Evolutionary conservation across 805 yeast genomes (phyloP).

Genomic region (Saturnispora galanensis): DNA sequence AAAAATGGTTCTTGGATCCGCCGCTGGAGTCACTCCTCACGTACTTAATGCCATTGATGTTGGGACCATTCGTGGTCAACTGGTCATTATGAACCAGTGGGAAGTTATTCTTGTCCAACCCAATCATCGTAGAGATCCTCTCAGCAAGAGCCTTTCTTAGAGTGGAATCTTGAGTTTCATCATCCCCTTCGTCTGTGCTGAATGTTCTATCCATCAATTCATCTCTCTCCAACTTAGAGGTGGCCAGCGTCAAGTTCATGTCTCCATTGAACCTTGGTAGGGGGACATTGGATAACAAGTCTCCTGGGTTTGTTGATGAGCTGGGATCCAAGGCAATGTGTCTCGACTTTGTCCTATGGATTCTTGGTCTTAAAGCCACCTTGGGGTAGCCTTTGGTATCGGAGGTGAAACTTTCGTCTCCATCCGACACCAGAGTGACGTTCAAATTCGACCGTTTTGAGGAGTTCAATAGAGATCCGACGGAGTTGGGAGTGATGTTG

Average conservation of each 20-base stretch:
- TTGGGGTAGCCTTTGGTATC: conserved; percentile 1
- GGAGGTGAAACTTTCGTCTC: conserved; percentile 17
- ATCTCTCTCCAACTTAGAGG: conserved; percentile 13
- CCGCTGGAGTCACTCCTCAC: conserved; percentile 3
- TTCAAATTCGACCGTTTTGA: neutral
- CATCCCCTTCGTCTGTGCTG: conserved; percentile 37
- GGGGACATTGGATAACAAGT: conserved; percentile 73
- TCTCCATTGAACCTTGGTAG: conserved; percentile 22
- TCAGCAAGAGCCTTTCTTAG: conserved; percentile 59
- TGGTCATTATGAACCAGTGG: conserved; percentile 1
- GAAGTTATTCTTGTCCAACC: conserved; percentile 36
- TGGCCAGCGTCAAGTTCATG: conserved; percentile 2
- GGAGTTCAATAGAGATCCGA: conserved; percentile 6
- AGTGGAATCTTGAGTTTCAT: conserved; percentile 63
- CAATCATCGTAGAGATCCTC: conserved; percentile 57
- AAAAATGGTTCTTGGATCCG: neutral
- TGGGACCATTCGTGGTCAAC: conserved; percentile 7
- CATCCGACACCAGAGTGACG: conserved; percentile 12
- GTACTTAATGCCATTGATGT: conserved; percentile 9
- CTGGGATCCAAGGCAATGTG: conserved; percentile 47
- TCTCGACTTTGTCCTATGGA: conserved; percentile 24
- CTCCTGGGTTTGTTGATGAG: conserved; percentile 69
- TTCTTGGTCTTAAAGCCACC: neutral
- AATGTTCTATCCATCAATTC: conserved; percentile 31
- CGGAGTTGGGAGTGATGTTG: neutral